Base-by-base conservation (phyloP, 202 grass and related monocot genomes). In the Carex arenaria region DNA sequence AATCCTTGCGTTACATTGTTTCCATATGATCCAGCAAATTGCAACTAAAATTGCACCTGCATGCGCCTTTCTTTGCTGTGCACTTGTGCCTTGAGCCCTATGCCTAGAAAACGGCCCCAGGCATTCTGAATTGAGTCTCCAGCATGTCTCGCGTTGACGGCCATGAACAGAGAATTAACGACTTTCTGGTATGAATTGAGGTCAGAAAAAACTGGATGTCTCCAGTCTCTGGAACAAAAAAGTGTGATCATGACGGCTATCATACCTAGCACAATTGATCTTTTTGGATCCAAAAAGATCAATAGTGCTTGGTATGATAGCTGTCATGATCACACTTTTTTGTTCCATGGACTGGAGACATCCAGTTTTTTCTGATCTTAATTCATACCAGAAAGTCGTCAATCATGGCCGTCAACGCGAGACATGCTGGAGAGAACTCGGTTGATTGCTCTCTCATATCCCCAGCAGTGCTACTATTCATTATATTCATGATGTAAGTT, bases 401-500 rank as follows among this genome's bases (percentile, higher is more conserved):
- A 60, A 30, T 63, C 83, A 92, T 87, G 67, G 78, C 73, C 6
- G 80, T 84, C 51, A 95, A 95, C 10, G 22, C 74, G 0, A 83
- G 88, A 79, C 88, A 95, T 52, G 30, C 86, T 2, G 93, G 93
- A 22, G 90, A 95, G 60, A 92, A 90, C 30, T 92, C 90, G 17
- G 81, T 92, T 6, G 88, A 95, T 70, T 75, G 71, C 80, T 95
- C 93, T 14, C 82, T 90, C 19, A 74, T 92, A 8, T 85, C 88
- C 13, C 84, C 86, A 0, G 70, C 86, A 2, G 77, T 89, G 55
- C 2, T 92, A n/a, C 73, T 95, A 74, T 20, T 92, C 17, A 82
- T 90, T 43, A 71, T 84, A 18, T 43, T 86, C n/a, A 88, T 93
- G 87, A 93, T 95, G 93, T 95, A 49, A 89, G 93, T 92, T 77